These are phyloP conservation scores for Hymenochaete sp. DNA, from an alignment of 1,284 basidiomycete genomes.

Conservation along the genomic window DNA sequence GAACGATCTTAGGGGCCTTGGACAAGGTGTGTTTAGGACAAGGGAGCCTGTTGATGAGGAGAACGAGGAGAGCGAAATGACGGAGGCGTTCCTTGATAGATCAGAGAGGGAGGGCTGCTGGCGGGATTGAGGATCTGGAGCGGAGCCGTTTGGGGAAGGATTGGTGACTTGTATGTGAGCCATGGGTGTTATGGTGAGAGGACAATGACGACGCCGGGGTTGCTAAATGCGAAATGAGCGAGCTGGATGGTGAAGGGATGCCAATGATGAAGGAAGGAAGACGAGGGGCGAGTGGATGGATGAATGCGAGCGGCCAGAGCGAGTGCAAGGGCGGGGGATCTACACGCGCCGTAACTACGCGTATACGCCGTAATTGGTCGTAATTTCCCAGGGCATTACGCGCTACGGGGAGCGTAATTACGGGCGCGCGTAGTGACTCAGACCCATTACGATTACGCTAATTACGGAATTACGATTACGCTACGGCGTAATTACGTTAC, in stretches of 20 bases:
- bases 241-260: not conserved
- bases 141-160: conserved; percentile 33
- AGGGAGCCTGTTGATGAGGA: conserved; percentile 43
- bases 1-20: conserved; percentile 55
- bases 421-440: too few relatives aligned
- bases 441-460: too few relatives aligned
- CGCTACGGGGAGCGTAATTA: too few relatives aligned
- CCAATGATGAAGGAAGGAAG: not conserved
- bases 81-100: conserved; percentile 66
- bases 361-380: too few relatives aligned
- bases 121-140: conserved; percentile 26
- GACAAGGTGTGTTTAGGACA: conserved; percentile 36
- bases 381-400: too few relatives aligned
- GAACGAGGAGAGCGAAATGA: conserved; percentile 60
- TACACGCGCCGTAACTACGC: too few relatives aligned
- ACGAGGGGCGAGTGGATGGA: not conserved
- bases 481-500: too few relatives aligned
- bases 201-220: too few relatives aligned
- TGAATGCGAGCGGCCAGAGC: not conserved
- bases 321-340: too few relatives aligned
- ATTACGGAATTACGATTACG: too few relatives aligned
- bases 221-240: conserved; percentile 16
- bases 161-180: conserved; percentile 32
- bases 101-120: conserved; percentile 41
- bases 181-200: too few relatives aligned